Percentiles rank a stretch among this genome's conserved stretches.
Evolutionary conservation across 208 protist genomes (phyloP).

Genomic region (Leishmania major): DNA sequence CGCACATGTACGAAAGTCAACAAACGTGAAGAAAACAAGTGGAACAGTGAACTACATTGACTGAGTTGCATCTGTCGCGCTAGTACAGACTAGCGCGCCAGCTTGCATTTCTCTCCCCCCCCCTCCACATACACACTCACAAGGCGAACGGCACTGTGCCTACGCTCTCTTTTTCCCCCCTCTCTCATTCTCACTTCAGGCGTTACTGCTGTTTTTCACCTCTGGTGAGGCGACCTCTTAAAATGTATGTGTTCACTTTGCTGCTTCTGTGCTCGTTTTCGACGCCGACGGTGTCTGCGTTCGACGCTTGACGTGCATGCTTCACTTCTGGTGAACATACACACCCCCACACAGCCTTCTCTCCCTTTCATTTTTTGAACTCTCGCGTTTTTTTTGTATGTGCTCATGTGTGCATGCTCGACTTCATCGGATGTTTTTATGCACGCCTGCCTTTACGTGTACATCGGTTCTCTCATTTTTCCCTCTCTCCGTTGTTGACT

Average conservation of each 20-base stretch:
- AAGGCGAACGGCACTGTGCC: background rate
- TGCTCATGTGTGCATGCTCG: background rate
- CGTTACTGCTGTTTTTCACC: constrained; percentile 7
- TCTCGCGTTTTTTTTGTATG: background rate
- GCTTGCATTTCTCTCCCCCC: background rate
- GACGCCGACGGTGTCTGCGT: background rate
- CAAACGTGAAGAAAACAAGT: background rate
- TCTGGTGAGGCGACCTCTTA: background rate
- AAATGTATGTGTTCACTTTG: background rate
- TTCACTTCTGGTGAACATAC: background rate
- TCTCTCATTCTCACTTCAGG: background rate
- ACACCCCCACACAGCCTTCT: background rate
- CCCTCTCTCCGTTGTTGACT: too few relatives aligned
- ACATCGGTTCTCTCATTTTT: background rate
- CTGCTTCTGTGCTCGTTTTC: background rate
- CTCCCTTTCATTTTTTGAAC: background rate
- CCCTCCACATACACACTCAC: background rate
- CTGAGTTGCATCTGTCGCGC: background rate
- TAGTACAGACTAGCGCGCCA: background rate
- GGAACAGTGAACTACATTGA: background rate
- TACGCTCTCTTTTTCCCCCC: background rate
- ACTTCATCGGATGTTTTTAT: background rate
- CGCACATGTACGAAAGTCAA: background rate
- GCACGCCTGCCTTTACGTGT: background rate
- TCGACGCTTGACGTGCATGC: background rate